Conservation (phyloP, 169 alveolate genomes). For the Plasmodium ovale region DNA sequence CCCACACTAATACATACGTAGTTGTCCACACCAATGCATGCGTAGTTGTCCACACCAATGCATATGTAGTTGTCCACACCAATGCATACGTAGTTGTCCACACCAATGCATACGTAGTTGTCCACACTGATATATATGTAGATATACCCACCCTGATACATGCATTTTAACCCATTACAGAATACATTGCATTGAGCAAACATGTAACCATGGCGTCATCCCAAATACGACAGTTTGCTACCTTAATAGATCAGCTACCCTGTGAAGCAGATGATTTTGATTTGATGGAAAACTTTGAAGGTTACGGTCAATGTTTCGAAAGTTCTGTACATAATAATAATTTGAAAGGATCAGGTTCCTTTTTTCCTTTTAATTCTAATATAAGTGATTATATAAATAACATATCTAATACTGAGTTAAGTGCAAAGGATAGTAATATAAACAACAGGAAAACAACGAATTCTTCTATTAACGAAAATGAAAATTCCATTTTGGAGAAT, state of each 20-base stretch:
- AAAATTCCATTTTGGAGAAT: slow-evolving; percentile 17
- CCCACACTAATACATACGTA: no score
- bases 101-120: background rate
- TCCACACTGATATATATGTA: background rate
- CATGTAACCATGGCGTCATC: slow-evolving; percentile 76
- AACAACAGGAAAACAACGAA: slow-evolving; percentile 5
- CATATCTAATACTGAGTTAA: slow-evolving; percentile 32
- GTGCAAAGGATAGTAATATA: slow-evolving; percentile 13
- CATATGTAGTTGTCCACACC: no score
- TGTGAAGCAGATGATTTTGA: slow-evolving; percentile 71
- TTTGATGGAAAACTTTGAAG: slow-evolving; percentile 67
- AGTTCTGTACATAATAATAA: slow-evolving; percentile 17
- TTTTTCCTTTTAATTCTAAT: slow-evolving; percentile 28
- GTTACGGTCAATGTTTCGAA: slow-evolving; percentile 37
- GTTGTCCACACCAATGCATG: no score
- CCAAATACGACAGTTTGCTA: slow-evolving; percentile 74
- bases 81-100: no score
- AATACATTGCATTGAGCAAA: slow-evolving; percentile 8
- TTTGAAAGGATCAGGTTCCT: slow-evolving; percentile 14
- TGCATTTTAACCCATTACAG: background rate
- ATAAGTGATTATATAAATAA: slow-evolving; percentile 40
- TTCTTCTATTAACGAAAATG: slow-evolving; percentile 19
- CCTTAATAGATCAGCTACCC: slow-evolving; percentile 70
- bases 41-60: no score
- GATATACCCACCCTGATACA: background rate